These are phyloP conservation scores for Aspergillus arachidicola DNA, from an alignment of 2,329 filamentous ascomycete genomes.

Conservation along the genomic window DNA sequence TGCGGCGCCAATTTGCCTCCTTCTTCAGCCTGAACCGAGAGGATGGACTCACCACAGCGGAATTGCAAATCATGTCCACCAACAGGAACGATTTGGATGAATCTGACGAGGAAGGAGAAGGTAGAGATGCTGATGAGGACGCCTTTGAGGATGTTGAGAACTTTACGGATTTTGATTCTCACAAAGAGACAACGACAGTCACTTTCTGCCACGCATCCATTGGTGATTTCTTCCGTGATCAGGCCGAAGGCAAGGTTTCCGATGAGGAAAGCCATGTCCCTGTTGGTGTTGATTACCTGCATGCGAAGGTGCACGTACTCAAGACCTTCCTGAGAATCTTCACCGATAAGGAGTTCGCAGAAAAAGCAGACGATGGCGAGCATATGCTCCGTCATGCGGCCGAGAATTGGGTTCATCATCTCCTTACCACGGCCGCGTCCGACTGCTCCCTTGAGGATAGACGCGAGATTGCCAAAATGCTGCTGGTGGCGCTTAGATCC, in stretches of 20 bases:
- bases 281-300: conserved; percentile 22
- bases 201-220: conserved; percentile 28
- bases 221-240: conserved; percentile 25
- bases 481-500: not conserved
- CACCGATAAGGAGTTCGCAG: not conserved
- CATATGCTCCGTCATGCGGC: not conserved
- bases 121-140: not conserved
- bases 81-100: not conserved
- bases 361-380: not conserved
- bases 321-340: conserved; percentile 7
- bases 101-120: conserved; percentile 15
- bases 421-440: not conserved
- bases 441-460: not conserved
- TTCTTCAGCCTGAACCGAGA: conserved; percentile 52
- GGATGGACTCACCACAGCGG: conserved; percentile 36
- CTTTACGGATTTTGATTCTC: conserved; percentile 21
- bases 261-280: conserved; percentile 9
- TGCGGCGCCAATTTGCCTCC: conserved; percentile 50
- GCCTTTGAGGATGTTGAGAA: conserved; percentile 16
- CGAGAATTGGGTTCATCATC: not conserved
- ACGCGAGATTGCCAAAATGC: not conserved
- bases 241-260: conserved; percentile 18
- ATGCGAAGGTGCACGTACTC: conserved; percentile 14
- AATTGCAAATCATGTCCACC: conserved; percentile 14
- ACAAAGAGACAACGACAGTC: conserved; percentile 19